These are phyloP conservation scores for Chlorella ohadii DNA, from an alignment of 139 green algal genomes.

Conservation along the genomic window DNA sequence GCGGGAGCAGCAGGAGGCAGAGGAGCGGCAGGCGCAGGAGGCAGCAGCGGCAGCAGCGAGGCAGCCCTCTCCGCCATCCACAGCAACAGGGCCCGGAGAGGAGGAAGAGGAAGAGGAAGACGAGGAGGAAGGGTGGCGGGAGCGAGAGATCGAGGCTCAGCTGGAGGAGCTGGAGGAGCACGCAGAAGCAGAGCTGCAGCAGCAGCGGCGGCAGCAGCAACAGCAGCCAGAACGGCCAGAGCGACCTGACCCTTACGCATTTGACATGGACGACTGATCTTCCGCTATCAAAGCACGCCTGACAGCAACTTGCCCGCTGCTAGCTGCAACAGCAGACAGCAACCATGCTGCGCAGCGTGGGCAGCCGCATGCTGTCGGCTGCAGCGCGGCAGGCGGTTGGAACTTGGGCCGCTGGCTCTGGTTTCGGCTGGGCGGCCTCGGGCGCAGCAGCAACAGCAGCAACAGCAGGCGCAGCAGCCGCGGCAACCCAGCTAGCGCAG, in stretches of 20 bases:
- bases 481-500: background rate
- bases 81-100: background rate
- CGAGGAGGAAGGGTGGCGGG: background rate
- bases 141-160: background rate
- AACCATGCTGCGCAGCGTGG: constrained; percentile 9
- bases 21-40: background rate
- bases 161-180: background rate
- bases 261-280: background rate
- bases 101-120: background rate
- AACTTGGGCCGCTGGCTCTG: background rate
- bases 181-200: background rate
- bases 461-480: constrained; percentile 7
- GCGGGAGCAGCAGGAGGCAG: background rate
- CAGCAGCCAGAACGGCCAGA: background rate
- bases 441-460: background rate
- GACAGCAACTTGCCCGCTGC: too few relatives aligned
- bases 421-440: background rate
- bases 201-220: background rate
- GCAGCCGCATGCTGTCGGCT: background rate
- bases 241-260: background rate
- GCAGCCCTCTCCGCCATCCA: background rate
- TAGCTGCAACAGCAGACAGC: background rate
- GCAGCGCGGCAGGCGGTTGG: background rate
- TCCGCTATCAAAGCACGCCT: too few relatives aligned
- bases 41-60: background rate